These are phyloP conservation scores for Ophiocytium majus DNA, from an alignment of 352 stramenopile genomes.

Conservation along the genomic window DNA sequence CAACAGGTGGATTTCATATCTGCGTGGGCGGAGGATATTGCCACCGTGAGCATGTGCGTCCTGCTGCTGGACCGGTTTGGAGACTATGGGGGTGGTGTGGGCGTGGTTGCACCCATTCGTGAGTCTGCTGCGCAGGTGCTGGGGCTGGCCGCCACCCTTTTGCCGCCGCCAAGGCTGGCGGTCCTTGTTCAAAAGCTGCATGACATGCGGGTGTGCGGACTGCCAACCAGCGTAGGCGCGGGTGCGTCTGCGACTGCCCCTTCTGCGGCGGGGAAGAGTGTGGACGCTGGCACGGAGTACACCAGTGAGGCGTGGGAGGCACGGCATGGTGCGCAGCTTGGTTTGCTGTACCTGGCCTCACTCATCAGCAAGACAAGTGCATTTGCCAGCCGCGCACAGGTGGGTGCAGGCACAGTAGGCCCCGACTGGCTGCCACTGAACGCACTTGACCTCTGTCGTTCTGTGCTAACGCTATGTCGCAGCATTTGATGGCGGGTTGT, in stretches of 20 bases:
- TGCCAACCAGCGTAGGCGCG: neutral
- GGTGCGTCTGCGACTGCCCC: no score
- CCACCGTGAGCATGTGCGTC: slow-evolving; percentile 55
- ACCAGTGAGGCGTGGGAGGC: slow-evolving; percentile 33
- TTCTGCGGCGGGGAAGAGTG: no score
- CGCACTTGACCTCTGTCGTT: no score
- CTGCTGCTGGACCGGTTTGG: slow-evolving; percentile 59
- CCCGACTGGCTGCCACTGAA: no score
- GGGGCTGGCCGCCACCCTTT: slow-evolving; percentile 41
- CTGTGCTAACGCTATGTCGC: no score
- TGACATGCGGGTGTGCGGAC: neutral
- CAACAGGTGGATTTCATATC: slow-evolving; percentile 19
- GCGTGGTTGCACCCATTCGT: slow-evolving; percentile 57
- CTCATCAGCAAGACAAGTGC: no score
- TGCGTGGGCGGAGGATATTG: slow-evolving; percentile 56
- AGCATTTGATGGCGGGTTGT: no score
- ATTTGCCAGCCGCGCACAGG: no score
- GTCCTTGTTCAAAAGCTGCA: neutral
- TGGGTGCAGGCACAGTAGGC: no score
- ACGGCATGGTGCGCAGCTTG: slow-evolving; percentile 33
- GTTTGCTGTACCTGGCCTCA: slow-evolving; percentile 6
- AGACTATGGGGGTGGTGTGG: slow-evolving; percentile 52
- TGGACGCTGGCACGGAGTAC: neutral
- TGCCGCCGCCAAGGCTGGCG: slow-evolving; percentile 13
- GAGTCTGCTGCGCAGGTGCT: slow-evolving; percentile 58